Conservation (phyloP, 495 filamentous ascomycete species). For the Aspergillus campestris region DNA sequence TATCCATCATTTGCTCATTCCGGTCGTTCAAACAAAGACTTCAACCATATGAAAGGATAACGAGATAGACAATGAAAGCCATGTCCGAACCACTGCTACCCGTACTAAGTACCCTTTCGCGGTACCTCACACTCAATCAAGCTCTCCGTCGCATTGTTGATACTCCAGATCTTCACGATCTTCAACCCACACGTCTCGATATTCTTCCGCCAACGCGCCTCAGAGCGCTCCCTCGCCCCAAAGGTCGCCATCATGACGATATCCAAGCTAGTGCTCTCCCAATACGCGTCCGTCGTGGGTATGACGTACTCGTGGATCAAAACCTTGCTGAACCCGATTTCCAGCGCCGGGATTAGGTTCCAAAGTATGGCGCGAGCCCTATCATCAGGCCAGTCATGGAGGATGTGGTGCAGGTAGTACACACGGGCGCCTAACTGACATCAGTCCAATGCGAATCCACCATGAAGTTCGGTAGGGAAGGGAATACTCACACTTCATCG, state of each 20-base stretch:
- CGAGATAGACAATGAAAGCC: no score
- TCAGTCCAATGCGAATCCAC: no score
- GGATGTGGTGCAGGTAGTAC: constrained; percentile 32
- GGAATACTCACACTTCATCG: constrained; percentile 34
- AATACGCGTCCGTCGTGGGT: constrained; percentile 12
- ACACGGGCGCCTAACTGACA: constrained; percentile 22
- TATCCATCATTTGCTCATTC: no score
- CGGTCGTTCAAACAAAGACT: no score
- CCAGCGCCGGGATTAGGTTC: constrained; percentile 27
- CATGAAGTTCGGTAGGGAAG: background rate
- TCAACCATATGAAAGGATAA: no score
- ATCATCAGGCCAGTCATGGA: constrained; percentile 44
- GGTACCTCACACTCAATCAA: constrained; percentile 21
- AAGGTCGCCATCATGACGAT: constrained; percentile 18
- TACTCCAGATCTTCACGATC: constrained; percentile 20
- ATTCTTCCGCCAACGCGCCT: constrained; percentile 14
- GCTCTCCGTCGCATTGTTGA: constrained; percentile 17
- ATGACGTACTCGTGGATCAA: constrained; percentile 31
- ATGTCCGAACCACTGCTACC: no score
- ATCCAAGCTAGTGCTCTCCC: constrained; percentile 18
- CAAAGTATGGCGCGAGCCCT: constrained; percentile 28
- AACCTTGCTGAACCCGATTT: constrained; percentile 21
- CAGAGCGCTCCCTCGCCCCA: constrained; percentile 16
- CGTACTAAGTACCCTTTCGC: no score
- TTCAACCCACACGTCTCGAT: constrained; percentile 17